phyloP scores from a whole-genome alignment of 2,329 filamentous ascomycete species.

The Bipolaris cookei region DNA sequence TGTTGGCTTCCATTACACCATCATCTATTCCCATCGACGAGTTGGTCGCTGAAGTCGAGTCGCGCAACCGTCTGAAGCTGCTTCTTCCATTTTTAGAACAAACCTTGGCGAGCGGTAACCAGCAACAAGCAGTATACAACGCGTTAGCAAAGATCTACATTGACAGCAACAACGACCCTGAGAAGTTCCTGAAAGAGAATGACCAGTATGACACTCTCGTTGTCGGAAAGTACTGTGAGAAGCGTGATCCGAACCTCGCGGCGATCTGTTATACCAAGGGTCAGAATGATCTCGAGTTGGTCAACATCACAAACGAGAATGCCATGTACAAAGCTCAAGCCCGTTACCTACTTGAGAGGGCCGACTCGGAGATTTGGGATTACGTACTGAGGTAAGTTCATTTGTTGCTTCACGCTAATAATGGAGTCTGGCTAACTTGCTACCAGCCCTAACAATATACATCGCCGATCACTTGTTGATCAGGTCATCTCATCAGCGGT shows the following conservation, averaged over 20 bases:
- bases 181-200: constrained; percentile 97
- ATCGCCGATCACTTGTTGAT: constrained; percentile 90
- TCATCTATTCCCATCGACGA: constrained; percentile 90
- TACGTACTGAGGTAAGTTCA: constrained; percentile 74
- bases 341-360: constrained; percentile 89
- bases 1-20: constrained; percentile 83
- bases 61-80: constrained; percentile 92
- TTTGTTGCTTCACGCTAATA: background rate
- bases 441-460: constrained; percentile 82
- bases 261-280: constrained; percentile 97
- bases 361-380: constrained; percentile 87
- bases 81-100: constrained; percentile 94
- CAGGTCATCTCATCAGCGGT: constrained; percentile 96
- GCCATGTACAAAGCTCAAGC: constrained; percentile 99
- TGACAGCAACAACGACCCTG: constrained; percentile 96
- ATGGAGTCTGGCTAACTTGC: background rate
- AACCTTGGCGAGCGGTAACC: constrained; percentile 85
- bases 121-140: constrained; percentile 96
- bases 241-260: constrained; percentile 93
- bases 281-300: constrained; percentile 94
- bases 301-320: constrained; percentile 98
- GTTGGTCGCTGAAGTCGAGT: constrained; percentile 92
- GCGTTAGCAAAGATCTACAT: constrained; percentile 99
- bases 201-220: constrained; percentile 91
- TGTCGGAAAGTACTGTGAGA: constrained; percentile 98